A percentile compares a stretch with the other conserved stretches of the same genome.
phyloP scores from a whole-genome alignment of 192 early-diverging fungal genomes.

The Backusella psychrophila region DNA sequence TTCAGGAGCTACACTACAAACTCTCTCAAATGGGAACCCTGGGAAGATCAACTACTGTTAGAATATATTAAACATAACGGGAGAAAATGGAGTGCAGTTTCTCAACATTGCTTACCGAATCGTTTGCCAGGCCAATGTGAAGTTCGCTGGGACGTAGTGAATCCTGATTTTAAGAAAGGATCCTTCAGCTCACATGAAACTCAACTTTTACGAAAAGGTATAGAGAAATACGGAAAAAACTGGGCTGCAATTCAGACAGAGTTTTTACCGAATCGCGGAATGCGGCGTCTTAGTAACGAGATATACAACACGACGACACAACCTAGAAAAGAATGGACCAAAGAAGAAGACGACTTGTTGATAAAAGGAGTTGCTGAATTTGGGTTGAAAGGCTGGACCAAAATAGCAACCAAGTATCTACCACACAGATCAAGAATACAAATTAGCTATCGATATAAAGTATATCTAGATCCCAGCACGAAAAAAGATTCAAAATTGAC shows the following conservation, averaged over 20 bases:
- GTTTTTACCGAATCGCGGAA: constrained; percentile 23
- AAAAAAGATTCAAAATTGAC: background rate
- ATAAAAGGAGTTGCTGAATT: background rate
- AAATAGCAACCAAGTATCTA: constrained; percentile 13
- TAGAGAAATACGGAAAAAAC: constrained; percentile 7
- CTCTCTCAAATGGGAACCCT: constrained; percentile 12
- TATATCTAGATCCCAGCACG: background rate
- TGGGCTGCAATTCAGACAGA: constrained; percentile 4
- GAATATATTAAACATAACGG: constrained; percentile 24
- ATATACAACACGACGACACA: background rate
- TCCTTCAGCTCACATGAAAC: background rate
- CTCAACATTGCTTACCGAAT: constrained; percentile 21
- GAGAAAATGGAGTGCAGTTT: constrained; percentile 5
- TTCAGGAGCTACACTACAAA: background rate
- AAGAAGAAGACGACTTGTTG: constrained; percentile 15
- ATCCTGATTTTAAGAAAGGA: constrained; percentile 2
- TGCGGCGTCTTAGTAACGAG: background rate
- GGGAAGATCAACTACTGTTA: constrained; percentile 17
- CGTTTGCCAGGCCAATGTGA: background rate
- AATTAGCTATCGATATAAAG: background rate
- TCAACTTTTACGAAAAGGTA: background rate
- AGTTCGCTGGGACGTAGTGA: background rate
- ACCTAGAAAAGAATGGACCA: constrained; percentile 7
- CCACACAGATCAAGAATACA: background rate
- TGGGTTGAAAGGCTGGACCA: constrained; percentile 5